These are phyloP conservation scores for Harrya chromipes DNA, from an alignment of 768 basidiomycete genomes.

Conservation along the genomic window DNA sequence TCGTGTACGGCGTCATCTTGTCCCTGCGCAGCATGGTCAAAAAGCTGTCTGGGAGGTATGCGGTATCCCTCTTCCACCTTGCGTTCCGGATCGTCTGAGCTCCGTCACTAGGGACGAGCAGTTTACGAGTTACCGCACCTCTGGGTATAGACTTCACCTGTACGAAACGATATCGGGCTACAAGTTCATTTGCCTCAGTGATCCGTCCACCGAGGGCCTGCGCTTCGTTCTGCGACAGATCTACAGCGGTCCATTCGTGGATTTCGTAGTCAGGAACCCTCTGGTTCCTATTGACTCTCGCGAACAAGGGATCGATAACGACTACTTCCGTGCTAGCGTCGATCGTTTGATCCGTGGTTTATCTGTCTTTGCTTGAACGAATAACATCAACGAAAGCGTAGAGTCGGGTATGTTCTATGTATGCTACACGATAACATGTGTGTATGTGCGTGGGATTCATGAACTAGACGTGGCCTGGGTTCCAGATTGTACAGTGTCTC, in stretches of 20 bases:
- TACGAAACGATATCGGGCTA: slow-evolving; percentile 90
- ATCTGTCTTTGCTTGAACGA: slow-evolving; percentile 39
- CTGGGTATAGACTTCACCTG: slow-evolving; percentile 89
- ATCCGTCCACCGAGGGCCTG: slow-evolving; percentile 79
- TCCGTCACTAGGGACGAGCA: slow-evolving; percentile 68
- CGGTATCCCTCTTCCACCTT: neutral
- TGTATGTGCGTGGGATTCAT: slow-evolving; percentile 10
- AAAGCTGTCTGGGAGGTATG: slow-evolving; percentile 80
- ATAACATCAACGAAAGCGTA: neutral
- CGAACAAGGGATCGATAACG: slow-evolving; percentile 87
- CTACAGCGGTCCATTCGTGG: slow-evolving; percentile 90
- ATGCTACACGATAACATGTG: slow-evolving; percentile 14
- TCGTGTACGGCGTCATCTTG: slow-evolving; percentile 94
- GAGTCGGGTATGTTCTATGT: slow-evolving; percentile 22
- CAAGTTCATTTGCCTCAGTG: slow-evolving; percentile 93
- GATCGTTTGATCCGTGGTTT: slow-evolving; percentile 72
- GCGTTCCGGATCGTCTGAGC: neutral
- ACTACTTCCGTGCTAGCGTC: slow-evolving; percentile 78
- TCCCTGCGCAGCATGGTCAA: slow-evolving; percentile 93
- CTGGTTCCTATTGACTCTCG: slow-evolving; percentile 79
- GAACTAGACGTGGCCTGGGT: neutral
- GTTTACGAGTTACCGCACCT: slow-evolving; percentile 88
- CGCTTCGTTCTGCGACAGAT: slow-evolving; percentile 83
- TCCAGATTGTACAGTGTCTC: slow-evolving; percentile 31
- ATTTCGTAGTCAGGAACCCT: slow-evolving; percentile 92